Evolutionary conservation across 192 early-diverging fungal species (phyloP).

Genomic region (Linnemannia zychae): DNA sequence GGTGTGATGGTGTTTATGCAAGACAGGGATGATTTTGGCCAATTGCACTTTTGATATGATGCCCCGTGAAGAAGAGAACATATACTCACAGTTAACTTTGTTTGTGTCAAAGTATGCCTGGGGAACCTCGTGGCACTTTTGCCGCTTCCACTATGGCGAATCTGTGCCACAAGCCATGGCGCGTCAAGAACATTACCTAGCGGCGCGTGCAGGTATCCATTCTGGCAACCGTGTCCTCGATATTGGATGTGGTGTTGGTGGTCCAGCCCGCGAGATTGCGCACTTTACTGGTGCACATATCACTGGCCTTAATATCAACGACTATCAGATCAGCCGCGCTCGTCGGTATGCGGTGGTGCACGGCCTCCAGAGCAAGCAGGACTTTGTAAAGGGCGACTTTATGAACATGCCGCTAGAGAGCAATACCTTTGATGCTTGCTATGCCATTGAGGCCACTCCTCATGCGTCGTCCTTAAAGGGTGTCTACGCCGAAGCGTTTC

Average conservation of each 20-base stretch:
- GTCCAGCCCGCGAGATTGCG: constrained; percentile 89
- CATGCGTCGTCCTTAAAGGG: constrained; percentile 86
- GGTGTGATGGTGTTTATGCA: neutral
- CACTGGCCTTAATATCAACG: constrained; percentile 94
- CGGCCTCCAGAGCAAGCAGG: constrained; percentile 70
- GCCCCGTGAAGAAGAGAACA: neutral
- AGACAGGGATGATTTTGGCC: neutral
- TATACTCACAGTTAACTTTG: constrained; percentile 13
- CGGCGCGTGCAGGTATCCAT: constrained; percentile 74
- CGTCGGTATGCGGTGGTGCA: constrained; percentile 78
- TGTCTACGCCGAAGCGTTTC: constrained; percentile 88
- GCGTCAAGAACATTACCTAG: constrained; percentile 88
- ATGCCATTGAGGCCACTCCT: constrained; percentile 91
- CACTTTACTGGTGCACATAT: constrained; percentile 81
- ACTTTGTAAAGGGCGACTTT: constrained; percentile 76
- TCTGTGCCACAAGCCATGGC: constrained; percentile 83
- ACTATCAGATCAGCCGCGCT: constrained; percentile 90
- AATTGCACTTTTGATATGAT: neutral
- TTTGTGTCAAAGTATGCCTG: constrained; percentile 56
- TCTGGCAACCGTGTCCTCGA: constrained; percentile 80
- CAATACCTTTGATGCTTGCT: constrained; percentile 85
- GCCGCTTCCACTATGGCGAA: constrained; percentile 79
- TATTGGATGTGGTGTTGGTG: constrained; percentile 94
- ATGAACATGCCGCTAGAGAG: constrained; percentile 85
- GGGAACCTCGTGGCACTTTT: constrained; percentile 93